Conservation (phyloP, 225 moss, liverwort and hornwort genomes). For the Lunularia cruciata region DNA sequence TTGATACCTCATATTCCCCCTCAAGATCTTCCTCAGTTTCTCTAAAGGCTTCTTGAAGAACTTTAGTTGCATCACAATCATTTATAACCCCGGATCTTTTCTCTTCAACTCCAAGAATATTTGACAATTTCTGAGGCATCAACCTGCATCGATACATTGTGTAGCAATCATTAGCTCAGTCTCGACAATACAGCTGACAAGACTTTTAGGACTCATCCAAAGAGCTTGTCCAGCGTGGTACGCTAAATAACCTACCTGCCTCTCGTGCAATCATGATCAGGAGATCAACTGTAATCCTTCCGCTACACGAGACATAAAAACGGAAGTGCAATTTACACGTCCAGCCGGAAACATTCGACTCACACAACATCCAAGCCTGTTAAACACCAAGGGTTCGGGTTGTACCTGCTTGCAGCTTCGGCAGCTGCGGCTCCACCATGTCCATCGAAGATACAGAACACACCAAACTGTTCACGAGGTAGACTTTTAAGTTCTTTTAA, state of each 20-base stretch:
- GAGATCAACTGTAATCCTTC: too few species aligned
- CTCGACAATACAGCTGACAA: too few species aligned
- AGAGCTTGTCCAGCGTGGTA: too few species aligned
- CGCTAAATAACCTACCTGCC: too few species aligned
- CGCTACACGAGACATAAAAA: too few species aligned
- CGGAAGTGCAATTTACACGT: too few species aligned
- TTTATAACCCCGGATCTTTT: constrained; percentile 56
- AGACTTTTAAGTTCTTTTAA: neutral
- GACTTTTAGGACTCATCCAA: too few species aligned
- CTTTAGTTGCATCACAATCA: constrained; percentile 74
- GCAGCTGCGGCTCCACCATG: constrained; percentile 91
- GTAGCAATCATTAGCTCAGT: too few species aligned
- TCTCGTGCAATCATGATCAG: too few species aligned
- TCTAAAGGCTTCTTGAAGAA: constrained; percentile 73
- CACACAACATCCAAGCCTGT: constrained; percentile 3
- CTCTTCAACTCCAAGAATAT: constrained; percentile 67
- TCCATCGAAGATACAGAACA: constrained; percentile 96
- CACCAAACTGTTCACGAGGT: constrained; percentile 59
- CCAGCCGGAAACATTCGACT: too few species aligned
- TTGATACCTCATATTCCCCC: constrained; percentile 68
- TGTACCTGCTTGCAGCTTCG: constrained; percentile 83
- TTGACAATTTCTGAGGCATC: constrained; percentile 75
- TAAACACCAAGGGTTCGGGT: too few species aligned
- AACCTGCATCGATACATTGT: constrained; percentile 46
- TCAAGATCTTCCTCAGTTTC: constrained; percentile 73